Base-by-base conservation (phyloP, 768 basidiomycete species). In the Pisolithus sp. region DNA sequence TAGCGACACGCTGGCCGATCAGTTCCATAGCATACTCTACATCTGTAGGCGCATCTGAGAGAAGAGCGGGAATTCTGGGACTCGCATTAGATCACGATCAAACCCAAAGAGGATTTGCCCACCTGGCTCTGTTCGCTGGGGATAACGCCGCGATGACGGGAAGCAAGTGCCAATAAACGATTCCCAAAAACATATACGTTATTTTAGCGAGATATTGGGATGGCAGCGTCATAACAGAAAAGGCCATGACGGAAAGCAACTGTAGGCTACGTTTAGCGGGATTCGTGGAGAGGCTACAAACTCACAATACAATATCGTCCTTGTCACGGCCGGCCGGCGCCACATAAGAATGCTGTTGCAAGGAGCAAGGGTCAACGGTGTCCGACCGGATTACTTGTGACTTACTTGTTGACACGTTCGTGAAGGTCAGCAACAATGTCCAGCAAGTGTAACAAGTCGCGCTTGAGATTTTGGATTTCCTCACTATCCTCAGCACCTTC, bases 11-110 rank as follows among this genome's bases (percentile, higher is more conserved):
- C 51, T 75, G 72, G 4, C 83, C 76, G 17, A 86, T 85, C 10
- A 86, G 62, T 36, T 83, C 75, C 80, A 86, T 85, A 2, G 85
- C 83, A 58, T 83, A 82, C 45, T 86, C 82, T 4, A 79, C 75
- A 56, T 87, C 83, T 4, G 83, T 86, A 0, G 85, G 84, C 10
- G 76, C 77, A 53, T 81, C 75, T 36, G 59, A 54, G 46, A 85
- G 73, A 3, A 71, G 66, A 7, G 72, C 67, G 20, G 79, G 76
- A 12, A 81, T 47, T 38, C 80, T 84, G 42, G 7, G 50, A 50
- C 18, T 17, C 41, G 40, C 26, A 21, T 57, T 39, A 57, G 42
- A 13, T 21, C 37, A 17, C 12, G 20, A 26, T 39, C 24, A 21
- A 41, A 5, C 39, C 21, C 2, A 38, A 54, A 43, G 44, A 15